A percentile compares a stretch with the other conserved stretches of the same genome.
Evolutionary conservation across 2,329 filamentous ascomycete species (phyloP).

Genomic region (Colletotrichum sp.): DNA sequence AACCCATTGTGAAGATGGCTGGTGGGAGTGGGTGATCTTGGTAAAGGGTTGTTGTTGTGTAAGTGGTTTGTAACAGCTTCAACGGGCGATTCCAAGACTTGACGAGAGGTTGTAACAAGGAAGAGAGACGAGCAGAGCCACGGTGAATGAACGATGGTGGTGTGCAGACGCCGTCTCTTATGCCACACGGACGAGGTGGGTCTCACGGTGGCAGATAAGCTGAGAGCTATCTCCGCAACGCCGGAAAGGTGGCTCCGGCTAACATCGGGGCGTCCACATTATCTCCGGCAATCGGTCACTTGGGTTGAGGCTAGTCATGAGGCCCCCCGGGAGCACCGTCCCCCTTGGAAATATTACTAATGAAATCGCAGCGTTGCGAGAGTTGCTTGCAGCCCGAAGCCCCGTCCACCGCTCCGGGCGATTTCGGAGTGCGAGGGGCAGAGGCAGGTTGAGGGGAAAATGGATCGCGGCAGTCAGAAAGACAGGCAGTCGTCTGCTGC

Average conservation of each 20-base stretch:
- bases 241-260: constrained; percentile 6
- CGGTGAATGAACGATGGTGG: not conserved
- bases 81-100: not conserved
- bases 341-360: constrained; percentile 1
- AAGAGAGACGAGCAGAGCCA: not conserved
- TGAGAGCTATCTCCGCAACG: not conserved
- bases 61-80: not conserved
- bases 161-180: not conserved
- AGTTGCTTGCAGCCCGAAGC: not conserved
- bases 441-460: not conserved
- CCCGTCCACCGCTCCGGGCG: not conserved
- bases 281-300: constrained; percentile 12
- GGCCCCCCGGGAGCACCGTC: not conserved
- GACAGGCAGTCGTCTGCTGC: not conserved
- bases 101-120: not conserved
- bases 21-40: not conserved
- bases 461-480: not conserved
- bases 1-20: not conserved
- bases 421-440: not conserved
- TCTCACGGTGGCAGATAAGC: not conserved
- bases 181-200: not conserved
- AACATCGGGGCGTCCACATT: constrained; percentile 2
- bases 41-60: not conserved
- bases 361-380: not conserved
- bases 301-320: not conserved